A percentile compares a stretch with the other conserved stretches of the same genome.
These are phyloP conservation scores for Sporothrix variecibatus DNA, from an alignment of 2,329 filamentous ascomycete species.

Conservation along the genomic window DNA sequence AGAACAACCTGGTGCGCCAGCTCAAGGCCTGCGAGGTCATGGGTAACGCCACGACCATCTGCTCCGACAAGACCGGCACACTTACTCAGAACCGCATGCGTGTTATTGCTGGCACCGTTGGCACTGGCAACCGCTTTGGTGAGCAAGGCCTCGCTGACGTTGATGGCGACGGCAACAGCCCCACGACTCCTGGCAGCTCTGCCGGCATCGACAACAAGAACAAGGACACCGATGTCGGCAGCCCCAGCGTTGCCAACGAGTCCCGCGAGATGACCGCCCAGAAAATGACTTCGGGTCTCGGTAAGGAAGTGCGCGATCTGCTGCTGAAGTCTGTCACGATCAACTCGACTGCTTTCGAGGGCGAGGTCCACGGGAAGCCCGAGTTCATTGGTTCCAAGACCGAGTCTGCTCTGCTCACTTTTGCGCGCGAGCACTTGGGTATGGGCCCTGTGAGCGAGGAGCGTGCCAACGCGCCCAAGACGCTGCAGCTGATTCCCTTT, in stretches of 20 bases:
- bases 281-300: conserved; percentile 52
- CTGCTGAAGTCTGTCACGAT: conserved; percentile 62
- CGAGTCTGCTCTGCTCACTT: conserved; percentile 71
- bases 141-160: conserved; percentile 33
- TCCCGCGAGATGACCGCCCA: conserved; percentile 45
- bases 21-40: conserved; percentile 79
- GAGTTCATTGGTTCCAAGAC: conserved; percentile 78
- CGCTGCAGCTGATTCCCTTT: conserved; percentile 71
- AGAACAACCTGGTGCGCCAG: conserved; percentile 75
- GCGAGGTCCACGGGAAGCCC: conserved; percentile 65
- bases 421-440: conserved; percentile 66
- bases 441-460: conserved; percentile 67
- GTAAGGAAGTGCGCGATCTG: conserved; percentile 51
- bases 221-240: background rate
- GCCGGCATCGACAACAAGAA: conserved; percentile 32
- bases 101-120: conserved; percentile 62
- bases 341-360: conserved; percentile 76
- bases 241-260: conserved; percentile 16
- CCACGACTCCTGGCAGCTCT: conserved; percentile 33
- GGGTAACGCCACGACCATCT: conserved; percentile 66
- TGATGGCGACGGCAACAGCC: conserved; percentile 28
- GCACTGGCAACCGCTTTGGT: conserved; percentile 58
- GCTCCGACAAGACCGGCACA: conserved; percentile 69
- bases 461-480: conserved; percentile 51
- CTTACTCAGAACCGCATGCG: conserved; percentile 71